Conservation (phyloP, 2,329 filamentous ascomycete species). For the Penicillium rolfsii region DNA sequence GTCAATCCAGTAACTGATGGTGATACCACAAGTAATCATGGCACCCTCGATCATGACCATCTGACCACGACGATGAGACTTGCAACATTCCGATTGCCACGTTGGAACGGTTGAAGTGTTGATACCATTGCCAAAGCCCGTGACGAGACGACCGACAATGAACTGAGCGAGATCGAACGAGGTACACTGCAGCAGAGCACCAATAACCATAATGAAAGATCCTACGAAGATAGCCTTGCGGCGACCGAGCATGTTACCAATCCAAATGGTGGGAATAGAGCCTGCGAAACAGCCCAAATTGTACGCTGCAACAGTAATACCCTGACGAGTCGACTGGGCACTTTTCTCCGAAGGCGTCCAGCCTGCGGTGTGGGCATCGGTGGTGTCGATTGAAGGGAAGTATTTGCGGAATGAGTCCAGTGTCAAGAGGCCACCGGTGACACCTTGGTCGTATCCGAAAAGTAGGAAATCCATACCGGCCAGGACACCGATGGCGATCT, state of each 20-base stretch:
- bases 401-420: constrained; percentile 46
- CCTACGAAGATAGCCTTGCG: constrained; percentile 52
- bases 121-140: constrained; percentile 54
- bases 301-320: constrained; percentile 42
- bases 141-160: constrained; percentile 54
- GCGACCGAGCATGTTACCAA: constrained; percentile 54
- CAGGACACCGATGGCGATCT: constrained; percentile 49
- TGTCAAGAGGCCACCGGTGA: constrained; percentile 50
- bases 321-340: constrained; percentile 43
- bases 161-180: constrained; percentile 52
- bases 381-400: constrained; percentile 48
- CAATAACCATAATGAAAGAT: constrained; percentile 51
- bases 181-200: constrained; percentile 50
- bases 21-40: constrained; percentile 56
- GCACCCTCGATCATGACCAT: constrained; percentile 59
- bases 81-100: constrained; percentile 55
- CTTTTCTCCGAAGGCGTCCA: constrained; percentile 24
- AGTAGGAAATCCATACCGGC: constrained; percentile 50
- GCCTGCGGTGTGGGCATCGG: constrained; percentile 18
- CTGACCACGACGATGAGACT: constrained; percentile 55
- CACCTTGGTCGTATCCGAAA: constrained; percentile 48
- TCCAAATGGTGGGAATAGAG: constrained; percentile 52
- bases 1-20: constrained; percentile 56
- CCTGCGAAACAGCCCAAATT: constrained; percentile 53
- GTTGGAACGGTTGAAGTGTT: constrained; percentile 54